phyloP scores from a whole-genome alignment of 305 asterid species.

The Plantago coronopus region DNA sequence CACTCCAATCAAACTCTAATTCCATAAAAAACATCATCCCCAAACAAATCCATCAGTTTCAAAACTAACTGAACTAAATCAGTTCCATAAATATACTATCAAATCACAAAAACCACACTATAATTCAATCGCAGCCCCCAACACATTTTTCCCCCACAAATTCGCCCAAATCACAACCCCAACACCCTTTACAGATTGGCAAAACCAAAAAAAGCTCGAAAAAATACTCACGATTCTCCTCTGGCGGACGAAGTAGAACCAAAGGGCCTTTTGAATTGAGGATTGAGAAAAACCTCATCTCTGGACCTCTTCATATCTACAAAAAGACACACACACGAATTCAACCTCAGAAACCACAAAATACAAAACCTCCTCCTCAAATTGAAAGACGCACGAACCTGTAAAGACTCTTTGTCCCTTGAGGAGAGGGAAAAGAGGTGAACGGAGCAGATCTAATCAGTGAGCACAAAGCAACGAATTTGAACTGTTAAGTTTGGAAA shows the following conservation, averaged over 20 bases:
- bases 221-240: constrained; percentile 63
- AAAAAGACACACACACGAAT: not conserved
- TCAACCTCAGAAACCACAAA: not conserved
- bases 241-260: constrained; percentile 47
- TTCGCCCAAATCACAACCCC: constrained; percentile 1
- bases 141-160: not conserved
- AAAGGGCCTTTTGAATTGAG: constrained; percentile 65
- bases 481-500: no score
- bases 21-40: constrained; percentile 24
- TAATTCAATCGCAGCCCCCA: constrained; percentile 2
- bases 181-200: constrained; percentile 17
- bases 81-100: constrained; percentile 20
- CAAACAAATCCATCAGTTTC: constrained; percentile 6
- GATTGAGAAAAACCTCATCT: constrained; percentile 56
- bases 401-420: not conserved
- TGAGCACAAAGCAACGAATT: not conserved
- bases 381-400: not conserved
- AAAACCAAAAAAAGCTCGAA: constrained; percentile 8
- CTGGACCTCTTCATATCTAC: constrained; percentile 67
- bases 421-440: not conserved
- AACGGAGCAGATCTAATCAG: not conserved
- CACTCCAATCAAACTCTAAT: constrained; percentile 9
- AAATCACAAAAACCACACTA: constrained; percentile 20
- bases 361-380: not conserved
- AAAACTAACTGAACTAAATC: not conserved